Base-by-base conservation (phyloP, 371 early-diverging fungal genomes). In the Amoeboaphelidium occidentale region DNA sequence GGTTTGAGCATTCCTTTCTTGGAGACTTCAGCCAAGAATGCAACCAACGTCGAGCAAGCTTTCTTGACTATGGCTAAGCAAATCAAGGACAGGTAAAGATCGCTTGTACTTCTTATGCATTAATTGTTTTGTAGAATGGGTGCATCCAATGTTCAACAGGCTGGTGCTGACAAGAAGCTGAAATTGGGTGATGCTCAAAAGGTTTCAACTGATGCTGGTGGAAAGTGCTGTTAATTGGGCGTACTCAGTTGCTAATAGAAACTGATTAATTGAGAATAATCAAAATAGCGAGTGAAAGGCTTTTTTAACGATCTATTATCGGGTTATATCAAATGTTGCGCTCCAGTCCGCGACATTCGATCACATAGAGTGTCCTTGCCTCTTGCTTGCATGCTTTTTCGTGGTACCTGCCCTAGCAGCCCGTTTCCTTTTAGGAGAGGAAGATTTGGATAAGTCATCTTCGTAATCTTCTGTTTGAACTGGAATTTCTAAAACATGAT, bases 11-110 rank as follows among this genome's bases (percentile, higher is more conserved):
- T 97, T 61, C 74, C 79, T 54, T 91, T 90, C 61, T 68, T 90
- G 63, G 93, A 93, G 65, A 93, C 97, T 45, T 80, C 81, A 56
- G 94, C 97, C 52, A 96, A 96, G 68, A 80, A 87, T 56, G 87
- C 88, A 52, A 86, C 81, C 57, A 85, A 89, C 55, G 97, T 97
- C 28, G 97, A 97, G 61, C 88, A 87, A 60, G 93, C 94, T 46
- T 97, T 97, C 72, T 78, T 87, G 59, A 84, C 84, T 51, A 76
- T 97, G 61, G 94, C 97, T 24, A 79, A 69, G 56, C 70, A 73
- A 58, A 73, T 73, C 57, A 73, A 73, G 59, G 73, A 73, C 49
- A 42, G 81, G 84, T 83, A 70, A 53, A n/a, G n/a, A n/a, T n/a
- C n/a, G n/a, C n/a, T n/a, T n/a, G n/a, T n/a, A n/a, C n/a, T 39